Base-by-base conservation (phyloP, 352 stramenopile genomes). In the Pythium apleroticum region DNA sequence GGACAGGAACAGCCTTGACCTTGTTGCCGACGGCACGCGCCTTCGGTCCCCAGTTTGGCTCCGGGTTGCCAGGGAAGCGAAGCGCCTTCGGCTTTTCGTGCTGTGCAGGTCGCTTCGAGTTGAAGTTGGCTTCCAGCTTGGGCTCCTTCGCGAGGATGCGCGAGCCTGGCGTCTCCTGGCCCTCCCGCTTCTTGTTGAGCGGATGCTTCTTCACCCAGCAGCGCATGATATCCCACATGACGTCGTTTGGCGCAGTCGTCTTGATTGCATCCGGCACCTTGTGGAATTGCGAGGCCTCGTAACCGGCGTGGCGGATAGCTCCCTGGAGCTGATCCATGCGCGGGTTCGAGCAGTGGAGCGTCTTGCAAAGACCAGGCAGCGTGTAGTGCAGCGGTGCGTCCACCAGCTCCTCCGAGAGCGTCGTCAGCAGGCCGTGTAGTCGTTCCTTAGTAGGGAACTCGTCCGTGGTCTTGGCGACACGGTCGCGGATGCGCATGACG, bases 151-250 rank as follows among this genome's bases (percentile, higher is more conserved):
- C 74, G 22, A 97, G 63, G 71, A 98, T 98, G 33, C 93, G 89
- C 57, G 74, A 77, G 60, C 89, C 81, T 4, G 91, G 66, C 24
- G 85, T 85, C 62, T 95, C 81, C 58, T 95, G 72, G 25, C 77
- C 71, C 46, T 93, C 82, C 20, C 85, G 86, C 68, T 97, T 96
- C 72, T 93, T 93, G 66, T 89, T 89, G 24, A 98, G 71, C 22
- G 96, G 97, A 81, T 99, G 82, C 58, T 97, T 88, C 72, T 98
- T 97, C 14, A 97, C 94, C 94, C 95, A 99, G 64, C 85, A 95
- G 65, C 97, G 82, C 80, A 99, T 93, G 60, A 99, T 93, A 76
- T 99, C 97, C 96, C 97, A 99, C 52, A 99, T 80, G 8, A 99
- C 90, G 59, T 97, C 76, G 73, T 97, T 98, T 4, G 98, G 97